Evolutionary conservation across 2,329 filamentous ascomycete genomes (phyloP), one percentile per base, ranked within the genome.

Genomic region (Stagonosporopsis cucurbitacearum): DNA sequence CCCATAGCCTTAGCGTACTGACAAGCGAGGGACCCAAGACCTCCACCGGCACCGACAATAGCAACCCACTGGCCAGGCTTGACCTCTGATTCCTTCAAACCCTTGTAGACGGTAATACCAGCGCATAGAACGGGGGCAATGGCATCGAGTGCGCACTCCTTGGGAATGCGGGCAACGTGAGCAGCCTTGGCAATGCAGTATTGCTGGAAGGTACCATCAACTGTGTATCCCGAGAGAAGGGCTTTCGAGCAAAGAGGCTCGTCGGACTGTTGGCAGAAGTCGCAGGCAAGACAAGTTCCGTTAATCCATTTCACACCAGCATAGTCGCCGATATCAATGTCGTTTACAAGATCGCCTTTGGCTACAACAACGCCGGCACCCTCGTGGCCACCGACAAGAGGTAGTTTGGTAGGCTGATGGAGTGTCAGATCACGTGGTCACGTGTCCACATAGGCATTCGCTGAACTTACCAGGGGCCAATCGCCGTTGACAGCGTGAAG

Each of bases 1-100:
- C 92, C 92, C 92, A 97, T 96, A 37, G 92, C 93, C 77, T 88
- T 90, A 50, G 91, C 92, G 77, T 96, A 96, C 79, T 96, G 93
- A 66, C 89, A 82, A 20, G 91, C 92, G 62, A 96, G 80, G 52
- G 84, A 87, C 26, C 91, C 92, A 54, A 96, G 84, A 68, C 91
- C 91, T 76, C 92, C 91, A 62, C 91, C 91, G 25, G 91, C 92
- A 71, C 92, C 92, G 59, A 96, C 91, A 62, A 96, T 88, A 64
- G 91, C 92, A 23, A 96, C 86, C 35, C 82, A 88, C 76, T 96
- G 87, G 28, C 92, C 91, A 2, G 92, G 86, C 51, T 83, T 81
- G 25, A 84, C 88, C 35, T 85, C 87, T 0, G 90, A 92, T 77
- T 95, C 91, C 81, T 96, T 96, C 58, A 96, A 76, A n/a, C 89